Evolutionary conservation across 2,329 filamentous ascomycete species (phyloP).

Genomic region (Fusarium dlaminii): DNA sequence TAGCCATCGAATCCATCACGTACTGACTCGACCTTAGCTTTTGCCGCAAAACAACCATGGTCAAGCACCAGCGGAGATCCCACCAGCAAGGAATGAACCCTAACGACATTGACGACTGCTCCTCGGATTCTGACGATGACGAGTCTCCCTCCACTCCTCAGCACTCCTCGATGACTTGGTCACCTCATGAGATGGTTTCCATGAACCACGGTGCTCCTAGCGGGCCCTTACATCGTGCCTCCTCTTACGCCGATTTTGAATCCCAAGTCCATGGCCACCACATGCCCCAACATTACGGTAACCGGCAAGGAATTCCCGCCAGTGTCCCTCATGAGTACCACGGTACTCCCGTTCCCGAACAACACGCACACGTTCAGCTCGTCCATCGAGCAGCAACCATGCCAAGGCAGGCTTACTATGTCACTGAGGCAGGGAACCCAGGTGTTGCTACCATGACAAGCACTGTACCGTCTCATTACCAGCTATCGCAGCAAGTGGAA

Average conservation of each 20-base stretch:
- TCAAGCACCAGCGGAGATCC: slow-evolving; percentile 71
- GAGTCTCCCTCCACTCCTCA: slow-evolving; percentile 69
- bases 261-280: slow-evolving; percentile 55
- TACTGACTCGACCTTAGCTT: slow-evolving; percentile 59
- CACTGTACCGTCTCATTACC: slow-evolving; percentile 60
- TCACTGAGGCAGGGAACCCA: slow-evolving; percentile 70
- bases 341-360: slow-evolving; percentile 53
- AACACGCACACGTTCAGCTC: slow-evolving; percentile 58
- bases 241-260: slow-evolving; percentile 64
- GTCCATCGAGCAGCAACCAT: slow-evolving; percentile 60
- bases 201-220: slow-evolving; percentile 50
- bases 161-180: slow-evolving; percentile 63
- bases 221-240: slow-evolving; percentile 58
- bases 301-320: slow-evolving; percentile 59
- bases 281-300: slow-evolving; percentile 52
- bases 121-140: slow-evolving; percentile 66
- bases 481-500: slow-evolving; percentile 61
- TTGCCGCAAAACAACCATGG: slow-evolving; percentile 77
- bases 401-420: slow-evolving; percentile 62
- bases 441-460: slow-evolving; percentile 70
- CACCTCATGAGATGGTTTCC: slow-evolving; percentile 54
- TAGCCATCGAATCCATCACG: neutral
- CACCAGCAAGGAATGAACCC: slow-evolving; percentile 68
- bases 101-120: slow-evolving; percentile 64
- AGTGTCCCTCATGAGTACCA: slow-evolving; percentile 56